Evolutionary conservation across 805 yeast genomes (phyloP).

Genomic region (Nakazawaea ernobii): DNA sequence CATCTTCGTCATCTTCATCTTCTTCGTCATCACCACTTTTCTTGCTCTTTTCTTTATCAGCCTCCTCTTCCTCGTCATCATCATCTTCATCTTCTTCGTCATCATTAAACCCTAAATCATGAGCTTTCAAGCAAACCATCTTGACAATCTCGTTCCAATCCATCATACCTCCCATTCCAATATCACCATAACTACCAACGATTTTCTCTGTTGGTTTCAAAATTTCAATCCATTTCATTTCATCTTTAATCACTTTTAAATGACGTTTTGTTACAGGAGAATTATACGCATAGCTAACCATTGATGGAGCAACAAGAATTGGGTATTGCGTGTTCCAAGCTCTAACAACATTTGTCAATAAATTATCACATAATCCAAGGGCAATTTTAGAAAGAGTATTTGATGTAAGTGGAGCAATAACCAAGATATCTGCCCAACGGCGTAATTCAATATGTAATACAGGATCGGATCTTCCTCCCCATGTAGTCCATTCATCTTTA

Average conservation of each 20-base stretch:
- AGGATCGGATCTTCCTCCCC: conserved; percentile 53
- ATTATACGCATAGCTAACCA: conserved; percentile 56
- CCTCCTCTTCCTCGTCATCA: conserved; percentile 30
- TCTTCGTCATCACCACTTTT: conserved; percentile 20
- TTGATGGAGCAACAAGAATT: conserved; percentile 52
- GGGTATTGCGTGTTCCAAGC: conserved; percentile 61
- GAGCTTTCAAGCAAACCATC: conserved; percentile 38
- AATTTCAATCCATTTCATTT: conserved; percentile 59
- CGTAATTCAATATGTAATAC: conserved; percentile 55
- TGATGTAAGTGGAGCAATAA: conserved; percentile 54
- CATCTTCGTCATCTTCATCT: conserved; percentile 22
- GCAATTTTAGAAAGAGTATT: conserved; percentile 53
- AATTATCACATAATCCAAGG: conserved; percentile 52
- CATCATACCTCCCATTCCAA: conserved; percentile 68
- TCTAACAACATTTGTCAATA: conserved; percentile 50
- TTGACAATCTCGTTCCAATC: conserved; percentile 60
- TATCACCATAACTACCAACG: conserved; percentile 50
- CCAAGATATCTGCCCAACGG: conserved; percentile 55
- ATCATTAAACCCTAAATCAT: conserved; percentile 38
- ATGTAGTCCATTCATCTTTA: conserved; percentile 49
- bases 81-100: conserved; percentile 52
- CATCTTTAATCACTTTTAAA: conserved; percentile 45
- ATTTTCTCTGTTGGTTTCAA: conserved; percentile 57
- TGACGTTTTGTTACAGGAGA: conserved; percentile 52
- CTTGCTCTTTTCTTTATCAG: conserved; percentile 11